Percentiles rank a stretch among this genome's conserved stretches.
These are phyloP conservation scores for Strombidium stylifer DNA, from an alignment of 73 alveolate species.

Conservation along the genomic window DNA sequence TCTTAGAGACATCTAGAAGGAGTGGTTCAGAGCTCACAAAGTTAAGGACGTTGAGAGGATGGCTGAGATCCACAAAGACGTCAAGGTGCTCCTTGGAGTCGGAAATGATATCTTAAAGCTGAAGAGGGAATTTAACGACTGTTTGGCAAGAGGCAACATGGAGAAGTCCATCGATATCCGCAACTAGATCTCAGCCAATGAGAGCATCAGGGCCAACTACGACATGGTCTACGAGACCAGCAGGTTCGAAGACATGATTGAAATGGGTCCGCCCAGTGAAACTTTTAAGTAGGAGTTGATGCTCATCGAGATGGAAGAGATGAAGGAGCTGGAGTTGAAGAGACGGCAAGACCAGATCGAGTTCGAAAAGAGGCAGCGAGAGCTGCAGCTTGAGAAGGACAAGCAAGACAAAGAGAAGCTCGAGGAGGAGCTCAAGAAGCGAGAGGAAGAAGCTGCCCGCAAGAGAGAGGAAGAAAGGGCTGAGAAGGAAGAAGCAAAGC, in stretches of 20 bases:
- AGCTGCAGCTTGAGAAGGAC: not conserved
- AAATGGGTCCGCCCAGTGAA: conserved; percentile 37
- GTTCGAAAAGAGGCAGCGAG: not conserved
- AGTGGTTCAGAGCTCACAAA: conserved; percentile 79
- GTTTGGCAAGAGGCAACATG: conserved; percentile 91
- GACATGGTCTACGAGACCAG: conserved; percentile 98
- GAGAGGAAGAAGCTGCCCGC: conserved; percentile 39
- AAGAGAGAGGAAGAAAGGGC: conserved; percentile 39
- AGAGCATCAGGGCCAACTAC: conserved; percentile 82
- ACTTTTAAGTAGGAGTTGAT: conserved; percentile 34
- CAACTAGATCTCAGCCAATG: conserved; percentile 79
- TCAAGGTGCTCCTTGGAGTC: conserved; percentile 85
- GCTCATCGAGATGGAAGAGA: conserved; percentile 65
- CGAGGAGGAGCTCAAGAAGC: conserved; percentile 65
- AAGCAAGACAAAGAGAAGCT: not conserved
- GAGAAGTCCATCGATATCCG: conserved; percentile 68
- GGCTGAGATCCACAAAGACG: conserved; percentile 81
- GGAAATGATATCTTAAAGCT: conserved; percentile 92
- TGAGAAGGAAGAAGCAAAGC: conserved; percentile 12
- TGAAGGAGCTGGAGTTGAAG: conserved; percentile 55
- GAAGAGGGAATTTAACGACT: conserved; percentile 87
- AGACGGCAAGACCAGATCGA: conserved; percentile 27
- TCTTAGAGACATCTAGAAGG: conserved; percentile 81
- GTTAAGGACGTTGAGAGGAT: conserved; percentile 89
- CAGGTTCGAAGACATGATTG: conserved; percentile 94